Conservation (phyloP, 2,329 filamentous ascomycete species). For the Thielaviopsis ethacetica region DNA sequence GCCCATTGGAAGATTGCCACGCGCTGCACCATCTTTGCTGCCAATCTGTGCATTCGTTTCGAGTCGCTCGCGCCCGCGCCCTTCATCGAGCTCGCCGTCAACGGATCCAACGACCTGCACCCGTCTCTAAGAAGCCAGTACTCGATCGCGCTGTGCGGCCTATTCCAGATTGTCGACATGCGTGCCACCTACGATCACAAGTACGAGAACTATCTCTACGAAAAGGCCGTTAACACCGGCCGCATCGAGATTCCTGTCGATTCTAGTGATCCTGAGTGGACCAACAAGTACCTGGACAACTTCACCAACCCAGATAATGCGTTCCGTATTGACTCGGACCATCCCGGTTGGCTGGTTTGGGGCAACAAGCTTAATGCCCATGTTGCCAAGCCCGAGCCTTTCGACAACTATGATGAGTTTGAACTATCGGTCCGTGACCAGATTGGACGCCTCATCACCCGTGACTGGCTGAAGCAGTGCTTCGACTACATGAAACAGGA, state of each 20-base stretch:
- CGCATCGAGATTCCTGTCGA: conserved; percentile 59
- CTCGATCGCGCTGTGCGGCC: conserved; percentile 54
- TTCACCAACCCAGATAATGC: conserved; percentile 61
- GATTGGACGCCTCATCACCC: conserved; percentile 66
- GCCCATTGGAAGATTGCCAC: conserved; percentile 96
- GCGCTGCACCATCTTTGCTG: conserved; percentile 75
- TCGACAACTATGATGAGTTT: conserved; percentile 58
- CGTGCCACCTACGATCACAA: conserved; percentile 73
- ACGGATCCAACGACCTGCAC: conserved; percentile 77
- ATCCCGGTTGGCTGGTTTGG: conserved; percentile 95
- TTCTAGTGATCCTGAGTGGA: conserved; percentile 63
- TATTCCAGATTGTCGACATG: conserved; percentile 78
- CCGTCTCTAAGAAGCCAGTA: conserved; percentile 72
- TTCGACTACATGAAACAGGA: conserved; percentile 96
- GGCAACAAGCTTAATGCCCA: conserved; percentile 71
- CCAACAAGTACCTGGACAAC: conserved; percentile 55
- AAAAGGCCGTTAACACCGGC: conserved; percentile 39
- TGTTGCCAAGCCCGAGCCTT: conserved; percentile 53
- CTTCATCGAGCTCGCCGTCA: conserved; percentile 68
- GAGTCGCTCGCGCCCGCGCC: conserved; percentile 67
- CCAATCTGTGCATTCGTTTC: conserved; percentile 83
- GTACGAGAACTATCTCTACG: conserved; percentile 62
- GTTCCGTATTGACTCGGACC: conserved; percentile 82
- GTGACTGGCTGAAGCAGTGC: conserved; percentile 71
- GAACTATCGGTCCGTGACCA: conserved; percentile 59